Percentiles rank a stretch among this genome's conserved stretches.
phyloP scores from a whole-genome alignment of 2,329 filamentous ascomycete species.

The Aspergillus pseudonomiae region DNA sequence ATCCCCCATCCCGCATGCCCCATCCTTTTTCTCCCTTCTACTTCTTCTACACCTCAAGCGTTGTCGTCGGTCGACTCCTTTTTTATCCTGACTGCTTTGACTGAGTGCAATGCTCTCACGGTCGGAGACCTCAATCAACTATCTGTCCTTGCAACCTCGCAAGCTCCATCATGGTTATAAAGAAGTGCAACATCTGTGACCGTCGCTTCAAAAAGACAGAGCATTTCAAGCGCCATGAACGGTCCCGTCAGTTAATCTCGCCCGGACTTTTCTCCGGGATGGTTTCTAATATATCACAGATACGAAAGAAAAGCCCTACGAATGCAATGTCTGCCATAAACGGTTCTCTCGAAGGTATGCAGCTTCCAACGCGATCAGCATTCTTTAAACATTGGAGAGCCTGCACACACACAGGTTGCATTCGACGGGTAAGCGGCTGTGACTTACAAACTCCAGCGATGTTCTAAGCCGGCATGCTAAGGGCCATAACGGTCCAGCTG shows the following conservation, averaged over 20 bases:
- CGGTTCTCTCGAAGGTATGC: slow-evolving; percentile 57
- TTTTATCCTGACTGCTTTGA: slow-evolving; percentile 6
- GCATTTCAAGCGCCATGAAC: slow-evolving; percentile 59
- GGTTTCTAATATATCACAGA: slow-evolving; percentile 38
- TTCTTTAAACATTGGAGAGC: slow-evolving; percentile 2
- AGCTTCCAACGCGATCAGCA: neutral
- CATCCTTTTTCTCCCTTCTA: neutral
- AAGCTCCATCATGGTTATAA: slow-evolving; percentile 42
- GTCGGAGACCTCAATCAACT: neutral
- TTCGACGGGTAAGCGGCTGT: slow-evolving; percentile 2
- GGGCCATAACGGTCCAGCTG: slow-evolving; percentile 44
- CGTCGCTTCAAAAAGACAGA: slow-evolving; percentile 60
- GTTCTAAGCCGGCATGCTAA: slow-evolving; percentile 56
- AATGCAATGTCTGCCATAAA: slow-evolving; percentile 58
- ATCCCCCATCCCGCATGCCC: neutral
- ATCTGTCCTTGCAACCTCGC: slow-evolving; percentile 8
- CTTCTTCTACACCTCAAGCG: neutral
- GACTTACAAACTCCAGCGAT: slow-evolving; percentile 40
- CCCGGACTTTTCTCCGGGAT: neutral
- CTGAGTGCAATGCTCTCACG: slow-evolving; percentile 10
- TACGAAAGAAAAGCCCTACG: slow-evolving; percentile 58
- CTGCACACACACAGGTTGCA: neutral
- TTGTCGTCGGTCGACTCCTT: neutral
- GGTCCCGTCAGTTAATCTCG: slow-evolving; percentile 52
- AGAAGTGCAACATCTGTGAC: slow-evolving; percentile 53